Percentiles rank a stretch among this genome's conserved stretches.
Conservation (phyloP, 2,329 filamentous ascomycete genomes). For the Fusarium tuaranense region DNA sequence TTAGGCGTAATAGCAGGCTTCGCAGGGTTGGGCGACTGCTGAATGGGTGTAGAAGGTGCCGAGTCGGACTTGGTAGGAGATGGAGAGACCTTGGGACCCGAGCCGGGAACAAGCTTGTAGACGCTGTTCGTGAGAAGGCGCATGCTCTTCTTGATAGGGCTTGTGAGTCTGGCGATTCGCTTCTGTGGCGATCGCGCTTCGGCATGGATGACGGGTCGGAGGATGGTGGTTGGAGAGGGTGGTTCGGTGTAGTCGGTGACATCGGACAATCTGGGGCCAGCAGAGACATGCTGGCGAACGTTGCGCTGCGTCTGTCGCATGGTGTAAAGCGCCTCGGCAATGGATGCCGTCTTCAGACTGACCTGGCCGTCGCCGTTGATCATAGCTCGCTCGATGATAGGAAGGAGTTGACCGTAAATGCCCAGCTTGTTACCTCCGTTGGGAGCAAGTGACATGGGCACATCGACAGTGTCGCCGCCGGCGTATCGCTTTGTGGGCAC, state of each 20-base stretch:
- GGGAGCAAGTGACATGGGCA: neutral
- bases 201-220: constrained; percentile 34
- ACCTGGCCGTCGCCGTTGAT: constrained; percentile 36
- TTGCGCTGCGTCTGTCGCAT: constrained; percentile 36
- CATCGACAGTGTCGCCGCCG: constrained; percentile 23
- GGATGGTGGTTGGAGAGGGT: constrained; percentile 40
- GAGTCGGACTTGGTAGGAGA: constrained; percentile 48
- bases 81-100: constrained; percentile 38
- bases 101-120: constrained; percentile 45
- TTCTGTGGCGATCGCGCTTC: constrained; percentile 49
- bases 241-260: constrained; percentile 47
- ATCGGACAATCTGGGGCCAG: constrained; percentile 39
- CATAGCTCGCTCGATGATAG: constrained; percentile 41
- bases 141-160: constrained; percentile 42
- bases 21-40: constrained; percentile 23
- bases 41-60: constrained; percentile 43
- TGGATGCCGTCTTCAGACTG: constrained; percentile 42
- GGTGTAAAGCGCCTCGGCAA: constrained; percentile 38
- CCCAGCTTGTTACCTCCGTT: constrained; percentile 43
- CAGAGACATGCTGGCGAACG: constrained; percentile 39
- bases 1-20: constrained; percentile 20
- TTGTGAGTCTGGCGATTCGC: constrained; percentile 42
- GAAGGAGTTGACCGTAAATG: constrained; percentile 42
- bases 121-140: constrained; percentile 46
- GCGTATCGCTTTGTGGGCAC: constrained; percentile 47